Percentiles rank a stretch among this genome's conserved stretches.
These are phyloP conservation scores for Hydnomerulius pinastri DNA, from an alignment of 768 basidiomycete species.

Conservation along the genomic window DNA sequence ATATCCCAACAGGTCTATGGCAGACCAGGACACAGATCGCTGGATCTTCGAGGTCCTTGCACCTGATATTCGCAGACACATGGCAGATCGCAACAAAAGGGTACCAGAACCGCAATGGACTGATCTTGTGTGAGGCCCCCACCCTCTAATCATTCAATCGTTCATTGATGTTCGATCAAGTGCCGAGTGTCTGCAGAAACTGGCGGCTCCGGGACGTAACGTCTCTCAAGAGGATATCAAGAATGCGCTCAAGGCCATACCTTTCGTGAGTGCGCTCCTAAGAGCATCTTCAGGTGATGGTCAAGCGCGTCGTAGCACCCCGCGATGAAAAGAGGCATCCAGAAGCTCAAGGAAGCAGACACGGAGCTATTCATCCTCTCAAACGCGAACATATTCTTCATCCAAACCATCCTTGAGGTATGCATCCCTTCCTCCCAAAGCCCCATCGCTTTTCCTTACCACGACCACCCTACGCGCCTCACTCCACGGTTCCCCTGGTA, in stretches of 20 bases:
- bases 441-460: not conserved
- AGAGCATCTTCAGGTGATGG: not conserved
- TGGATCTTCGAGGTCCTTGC: conserved; percentile 90
- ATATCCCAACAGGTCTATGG: conserved; percentile 64
- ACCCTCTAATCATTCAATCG: not conserved
- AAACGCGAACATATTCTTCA: conserved; percentile 92
- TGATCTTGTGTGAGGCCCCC: conserved; percentile 79
- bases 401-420: conserved; percentile 85
- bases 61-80: conserved; percentile 79
- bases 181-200: conserved; percentile 69
- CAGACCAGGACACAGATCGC: conserved; percentile 96
- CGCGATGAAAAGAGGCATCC: conserved; percentile 92
- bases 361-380: conserved; percentile 89
- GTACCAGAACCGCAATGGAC: conserved; percentile 83
- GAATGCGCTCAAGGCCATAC: conserved; percentile 74
- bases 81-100: conserved; percentile 49
- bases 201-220: conserved; percentile 57
- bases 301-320: conserved; percentile 68
- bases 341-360: conserved; percentile 61
- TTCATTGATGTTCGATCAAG: conserved; percentile 34
- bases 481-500: not conserved
- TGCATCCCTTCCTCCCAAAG: conserved; percentile 1
- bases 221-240: conserved; percentile 76
- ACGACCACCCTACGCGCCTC: not conserved
- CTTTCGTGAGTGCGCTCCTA: conserved; percentile 62